phyloP scores from a whole-genome alignment of 1,139 yeast species.

The Debaryomyces fabryi region DNA sequence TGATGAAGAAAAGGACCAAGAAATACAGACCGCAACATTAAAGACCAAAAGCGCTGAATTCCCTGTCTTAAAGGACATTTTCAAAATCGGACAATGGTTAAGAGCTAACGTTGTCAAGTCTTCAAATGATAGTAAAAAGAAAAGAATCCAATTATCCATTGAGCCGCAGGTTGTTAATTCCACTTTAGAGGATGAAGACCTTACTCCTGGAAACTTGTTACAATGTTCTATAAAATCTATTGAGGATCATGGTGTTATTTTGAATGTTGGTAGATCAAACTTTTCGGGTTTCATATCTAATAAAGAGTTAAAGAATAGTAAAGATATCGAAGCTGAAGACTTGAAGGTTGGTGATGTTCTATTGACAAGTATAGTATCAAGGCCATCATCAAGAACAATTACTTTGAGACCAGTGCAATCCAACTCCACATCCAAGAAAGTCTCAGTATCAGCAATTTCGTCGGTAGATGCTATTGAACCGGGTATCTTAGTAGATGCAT shows the following conservation, averaged over 20 bases:
- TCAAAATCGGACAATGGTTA: constrained; percentile 81
- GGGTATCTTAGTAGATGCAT: constrained; percentile 78
- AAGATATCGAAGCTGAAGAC: constrained; percentile 20
- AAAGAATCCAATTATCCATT: constrained; percentile 70
- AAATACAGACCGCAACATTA: constrained; percentile 29
- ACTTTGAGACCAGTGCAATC: constrained; percentile 51
- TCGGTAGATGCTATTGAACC: constrained; percentile 82
- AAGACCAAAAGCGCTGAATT: constrained; percentile 38
- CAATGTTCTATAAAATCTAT: constrained; percentile 79
- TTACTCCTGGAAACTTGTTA: constrained; percentile 60
- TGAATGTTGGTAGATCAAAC: constrained; percentile 64
- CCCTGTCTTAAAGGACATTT: constrained; percentile 58
- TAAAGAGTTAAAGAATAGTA: constrained; percentile 51
- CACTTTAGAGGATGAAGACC: constrained; percentile 62
- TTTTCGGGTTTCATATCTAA: constrained; percentile 76
- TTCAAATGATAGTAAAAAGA: constrained; percentile 44
- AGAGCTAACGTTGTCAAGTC: constrained; percentile 70
- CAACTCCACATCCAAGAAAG: constrained; percentile 37
- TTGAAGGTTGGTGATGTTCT: constrained; percentile 49
- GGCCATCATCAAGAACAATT: constrained; percentile 60
- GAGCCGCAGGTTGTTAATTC: constrained; percentile 77
- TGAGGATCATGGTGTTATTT: constrained; percentile 89
- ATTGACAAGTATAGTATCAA: constrained; percentile 46
- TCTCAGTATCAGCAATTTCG: constrained; percentile 56
- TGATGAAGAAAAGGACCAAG: constrained; percentile 32